Conservation (phyloP, 257 asterid genomes). For the Przewalskia tangutica region DNA sequence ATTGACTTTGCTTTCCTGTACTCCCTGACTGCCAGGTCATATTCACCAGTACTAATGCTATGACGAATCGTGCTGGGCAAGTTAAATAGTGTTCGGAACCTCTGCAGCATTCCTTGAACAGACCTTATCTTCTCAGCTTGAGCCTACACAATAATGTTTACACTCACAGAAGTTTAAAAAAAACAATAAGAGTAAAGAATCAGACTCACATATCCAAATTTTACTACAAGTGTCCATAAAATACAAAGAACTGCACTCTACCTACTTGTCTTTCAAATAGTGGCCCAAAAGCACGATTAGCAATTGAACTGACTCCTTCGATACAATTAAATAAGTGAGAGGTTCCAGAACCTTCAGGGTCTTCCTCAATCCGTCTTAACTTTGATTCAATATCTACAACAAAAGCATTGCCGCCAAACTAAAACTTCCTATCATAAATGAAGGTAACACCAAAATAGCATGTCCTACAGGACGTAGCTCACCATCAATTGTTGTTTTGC, state of each 20-base stretch:
- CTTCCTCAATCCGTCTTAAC: slow-evolving; percentile 93
- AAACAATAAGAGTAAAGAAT: background rate
- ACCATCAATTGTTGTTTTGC: slow-evolving; percentile 99
- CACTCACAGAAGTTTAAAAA: background rate
- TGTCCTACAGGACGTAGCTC: slow-evolving; percentile 17
- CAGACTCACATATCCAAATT: background rate
- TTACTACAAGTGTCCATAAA: slow-evolving; percentile 2
- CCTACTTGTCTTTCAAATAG: slow-evolving; percentile 96
- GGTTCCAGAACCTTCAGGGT: slow-evolving; percentile 98
- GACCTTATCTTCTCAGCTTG: slow-evolving; percentile 98
- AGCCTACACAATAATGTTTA: slow-evolving; percentile 38
- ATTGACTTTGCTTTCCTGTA: slow-evolving; percentile 98
- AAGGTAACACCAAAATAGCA: slow-evolving; percentile 2
- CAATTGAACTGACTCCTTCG: slow-evolving; percentile 72
- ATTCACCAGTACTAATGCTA: slow-evolving; percentile 90
- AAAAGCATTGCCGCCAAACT: background rate
- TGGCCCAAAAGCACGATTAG: slow-evolving; percentile 94
- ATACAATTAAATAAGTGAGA: slow-evolving; percentile 63
- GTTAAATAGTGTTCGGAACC: slow-evolving; percentile 93
- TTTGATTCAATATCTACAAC: slow-evolving; percentile 84
- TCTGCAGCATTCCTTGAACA: slow-evolving; percentile 98
- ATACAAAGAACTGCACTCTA: slow-evolving; percentile 14
- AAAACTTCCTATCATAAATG: background rate
- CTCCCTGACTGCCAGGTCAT: slow-evolving; percentile 97
- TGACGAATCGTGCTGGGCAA: slow-evolving; percentile 95